A percentile compares a stretch with the other conserved stretches of the same genome.
Evolutionary conservation across 345 rosid genomes (phyloP).

Genomic region (Aquilaria malaccensis): DNA sequence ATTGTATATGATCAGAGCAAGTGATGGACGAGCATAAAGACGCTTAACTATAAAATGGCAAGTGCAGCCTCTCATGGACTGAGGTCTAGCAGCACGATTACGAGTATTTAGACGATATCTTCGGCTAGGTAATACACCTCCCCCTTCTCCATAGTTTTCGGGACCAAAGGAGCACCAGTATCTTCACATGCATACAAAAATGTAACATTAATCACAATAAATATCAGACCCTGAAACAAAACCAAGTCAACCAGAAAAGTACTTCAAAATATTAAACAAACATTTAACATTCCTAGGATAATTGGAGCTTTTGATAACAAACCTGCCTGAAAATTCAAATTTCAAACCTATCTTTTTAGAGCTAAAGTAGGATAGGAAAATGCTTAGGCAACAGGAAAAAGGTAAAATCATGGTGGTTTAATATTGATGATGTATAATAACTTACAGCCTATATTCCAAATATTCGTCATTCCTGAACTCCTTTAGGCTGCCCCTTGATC

Average conservation of each 20-base stretch:
- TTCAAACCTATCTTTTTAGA: not conserved
- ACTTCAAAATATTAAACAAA: too few relatives aligned
- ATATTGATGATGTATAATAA: not conserved
- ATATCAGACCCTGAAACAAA: not conserved
- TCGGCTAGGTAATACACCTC: conserved; percentile 77
- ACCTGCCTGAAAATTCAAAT: too few relatives aligned
- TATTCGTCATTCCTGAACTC: conserved; percentile 73
- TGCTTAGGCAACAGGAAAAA: not conserved
- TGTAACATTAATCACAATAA: not conserved
- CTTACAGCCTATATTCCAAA: conserved; percentile 78
- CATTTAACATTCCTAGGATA: not conserved
- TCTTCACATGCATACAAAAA: conserved; percentile 25
- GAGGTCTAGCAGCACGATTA: conserved; percentile 88
- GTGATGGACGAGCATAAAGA: conserved; percentile 67
- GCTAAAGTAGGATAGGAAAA: conserved; percentile 1
- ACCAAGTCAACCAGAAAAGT: too few relatives aligned
- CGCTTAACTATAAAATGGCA: conserved; percentile 86
- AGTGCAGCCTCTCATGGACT: conserved; percentile 94
- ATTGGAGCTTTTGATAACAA: too few relatives aligned
- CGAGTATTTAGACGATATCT: conserved; percentile 77
- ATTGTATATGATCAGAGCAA: conserved; percentile 71
- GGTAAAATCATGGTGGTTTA: not conserved
- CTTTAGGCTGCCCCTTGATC: conserved; percentile 57
- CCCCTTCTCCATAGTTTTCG: conserved; percentile 97
- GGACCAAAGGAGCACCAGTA: conserved; percentile 99